Evolutionary conservation across 2,329 filamentous ascomycete genomes (phyloP).

Genomic region (Hymenoscyphus infarciens): DNA sequence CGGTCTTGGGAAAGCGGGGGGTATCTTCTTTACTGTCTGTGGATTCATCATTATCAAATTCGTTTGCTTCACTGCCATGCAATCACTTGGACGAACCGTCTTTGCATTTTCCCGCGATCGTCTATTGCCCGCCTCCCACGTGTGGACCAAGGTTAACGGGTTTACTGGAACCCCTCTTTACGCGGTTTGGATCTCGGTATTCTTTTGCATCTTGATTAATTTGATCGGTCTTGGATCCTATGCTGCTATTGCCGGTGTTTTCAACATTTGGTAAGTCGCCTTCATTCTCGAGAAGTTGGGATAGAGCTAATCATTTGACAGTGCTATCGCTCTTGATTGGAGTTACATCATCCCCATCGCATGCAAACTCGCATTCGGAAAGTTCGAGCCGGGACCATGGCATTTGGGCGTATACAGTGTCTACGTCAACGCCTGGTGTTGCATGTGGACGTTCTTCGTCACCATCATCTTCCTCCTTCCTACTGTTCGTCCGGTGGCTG

Average conservation of each 20-base stretch:
- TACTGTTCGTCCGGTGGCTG: constrained; percentile 43
- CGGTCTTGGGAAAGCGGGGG: constrained; percentile 49
- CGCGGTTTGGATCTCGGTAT: constrained; percentile 55
- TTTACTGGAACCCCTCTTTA: constrained; percentile 57
- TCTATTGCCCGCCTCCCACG: constrained; percentile 55
- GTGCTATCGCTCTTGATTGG: constrained; percentile 53
- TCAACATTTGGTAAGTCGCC: constrained; percentile 42
- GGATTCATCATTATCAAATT: constrained; percentile 57
- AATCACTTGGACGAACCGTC: constrained; percentile 46
- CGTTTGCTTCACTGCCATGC: constrained; percentile 55
- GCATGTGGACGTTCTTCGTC: constrained; percentile 50
- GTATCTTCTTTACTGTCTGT: constrained; percentile 53
- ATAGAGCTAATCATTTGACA: neutral
- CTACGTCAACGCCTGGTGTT: constrained; percentile 46
- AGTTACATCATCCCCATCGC: constrained; percentile 54
- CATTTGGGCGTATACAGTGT: constrained; percentile 43
- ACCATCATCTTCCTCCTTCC: constrained; percentile 53
- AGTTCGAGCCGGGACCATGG: constrained; percentile 51
- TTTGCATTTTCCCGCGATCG: constrained; percentile 61
- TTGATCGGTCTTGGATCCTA: constrained; percentile 55
- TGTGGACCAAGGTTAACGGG: constrained; percentile 51
- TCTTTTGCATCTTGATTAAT: constrained; percentile 55
- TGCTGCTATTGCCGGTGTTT: constrained; percentile 49
- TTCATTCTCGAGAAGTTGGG: neutral
- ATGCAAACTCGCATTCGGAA: constrained; percentile 46